Evolutionary conservation across 2,329 filamentous ascomycete genomes (phyloP), one percentile per base, ranked within the genome.

Genomic region (Onygenales sp.): DNA sequence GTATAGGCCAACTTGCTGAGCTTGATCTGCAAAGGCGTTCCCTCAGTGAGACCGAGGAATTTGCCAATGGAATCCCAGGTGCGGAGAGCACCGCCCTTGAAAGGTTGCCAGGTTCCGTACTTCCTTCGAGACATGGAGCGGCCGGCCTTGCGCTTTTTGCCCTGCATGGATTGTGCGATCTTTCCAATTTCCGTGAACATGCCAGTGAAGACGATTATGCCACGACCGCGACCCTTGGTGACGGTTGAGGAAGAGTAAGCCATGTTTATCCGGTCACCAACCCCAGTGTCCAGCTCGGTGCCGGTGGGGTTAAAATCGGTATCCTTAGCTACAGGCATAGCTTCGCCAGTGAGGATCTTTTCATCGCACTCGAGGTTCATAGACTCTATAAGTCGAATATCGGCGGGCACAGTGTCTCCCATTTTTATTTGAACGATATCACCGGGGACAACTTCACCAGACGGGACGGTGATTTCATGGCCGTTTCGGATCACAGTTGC

Each of bases 1-100:
- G 89, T 66, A 43, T 93, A 83, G 32, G 90, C 89, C 63, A 95
- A 85, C 69, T 91, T 89, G 72, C 86, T 89, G 50, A 95, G 78
- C 64, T 88, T 92, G 59, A 86, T 84, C 72, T 94, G 89, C 45
- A 95, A 75, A 0, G 90, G 90, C 1, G 90, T 95, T 49, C 89
- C 89, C 52, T 87, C 77, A 48, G 75, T 79, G 53, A 84, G 71
- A 50, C 82, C 81, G 43, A 84, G 70, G 57, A 84, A 80, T 57
- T 75, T 73, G 44, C 78, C 76, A 56, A 78, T 61, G 21, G 69
- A 69, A 62, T 80, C 77, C 58, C 69, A 74, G 32, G 69, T 65
- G 14, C 75, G 75, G 41, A 76, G 68, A 27, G 74, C 66, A 43
- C 72, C 69, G 6, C 78, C 79, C 59, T 81, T 75, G 9, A 79